A percentile compares a stretch with the other conserved stretches of the same genome.
Conservation (phyloP, 345 rosid genomes). For the Erucastrum elatum region DNA sequence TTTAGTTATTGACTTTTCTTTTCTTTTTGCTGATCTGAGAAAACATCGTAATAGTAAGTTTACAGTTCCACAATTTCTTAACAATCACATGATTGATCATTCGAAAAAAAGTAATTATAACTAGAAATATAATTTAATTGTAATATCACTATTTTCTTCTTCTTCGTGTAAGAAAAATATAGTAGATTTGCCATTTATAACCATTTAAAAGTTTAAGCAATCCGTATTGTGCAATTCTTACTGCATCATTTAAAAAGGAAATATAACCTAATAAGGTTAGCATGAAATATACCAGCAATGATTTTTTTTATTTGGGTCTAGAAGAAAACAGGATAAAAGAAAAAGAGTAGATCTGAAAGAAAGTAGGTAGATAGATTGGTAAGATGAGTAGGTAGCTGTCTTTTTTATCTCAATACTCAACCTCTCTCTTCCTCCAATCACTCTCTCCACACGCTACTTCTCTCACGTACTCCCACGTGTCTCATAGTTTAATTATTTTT, state of each 20-base stretch:
- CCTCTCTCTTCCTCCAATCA: constrained; percentile 35
- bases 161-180: no score
- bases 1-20: constrained; percentile 35
- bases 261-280: not conserved
- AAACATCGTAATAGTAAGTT: not conserved
- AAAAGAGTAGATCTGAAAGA: constrained; percentile 35
- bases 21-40: not conserved
- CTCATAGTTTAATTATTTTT: constrained; percentile 4
- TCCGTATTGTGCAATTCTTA: no score
- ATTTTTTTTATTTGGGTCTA: not conserved
- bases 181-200: not conserved
- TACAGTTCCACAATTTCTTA: not conserved
- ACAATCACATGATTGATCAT: not conserved
- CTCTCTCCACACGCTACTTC: constrained; percentile 43
- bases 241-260: no score
- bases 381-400: constrained; percentile 45
- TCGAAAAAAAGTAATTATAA: not conserved
- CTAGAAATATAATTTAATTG: not conserved
- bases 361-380: constrained; percentile 42
- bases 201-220: no score
- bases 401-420: constrained; percentile 35
- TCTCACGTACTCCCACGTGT: constrained; percentile 31
- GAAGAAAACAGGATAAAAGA: not conserved
- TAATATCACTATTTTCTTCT: not conserved
- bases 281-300: not conserved